Evolutionary conservation across 2,329 filamentous ascomycete species (phyloP), one percentile per base, ranked within the genome.

Genomic region (Ustulina deusta): DNA sequence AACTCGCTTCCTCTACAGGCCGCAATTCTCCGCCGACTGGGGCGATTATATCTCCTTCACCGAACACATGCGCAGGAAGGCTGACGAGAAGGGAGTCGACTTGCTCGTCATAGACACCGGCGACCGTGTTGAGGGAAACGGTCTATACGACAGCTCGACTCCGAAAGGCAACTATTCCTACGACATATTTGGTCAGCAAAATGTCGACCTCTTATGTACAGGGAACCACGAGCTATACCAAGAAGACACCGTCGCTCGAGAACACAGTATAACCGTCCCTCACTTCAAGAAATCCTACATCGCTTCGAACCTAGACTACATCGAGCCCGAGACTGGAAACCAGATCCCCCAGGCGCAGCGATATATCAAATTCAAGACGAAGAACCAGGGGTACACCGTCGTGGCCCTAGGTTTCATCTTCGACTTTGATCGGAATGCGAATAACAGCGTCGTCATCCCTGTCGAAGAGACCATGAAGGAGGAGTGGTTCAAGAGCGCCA

Each of bases 161-260:
- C 96, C 96, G 9, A 97, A 97, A 77, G 96, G 96, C 25, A 86
- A 90, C 75, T 97, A 94, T 78, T 93, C 93, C 0, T 95, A 93
- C 77, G 92, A 95, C 71, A 96, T 98, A 63, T 89, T 96, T 77
- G 90, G 89, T 69, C 85, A 97, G 76, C 93, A 97, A 77, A 81
- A 89, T 49, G 89, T 97, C 72, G 95, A 98, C 77, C 82, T 97
- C 29, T 86, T 98, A 55, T 95, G 90, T 73, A 91, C 91, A 0
- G 96, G 96, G 57, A 99, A 99, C 76, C 96, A 99, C 81, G 96
- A 99, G 82, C 87, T 99, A 13, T 99, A 99, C 83, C 89, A 93
- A 74, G 83, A 86, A 63, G 90, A 90, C 69, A 92, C 94, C 0
- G 92, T 93, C 22, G 87, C 91, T 60, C 87, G 90, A 68, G 96